Evolutionary conservation across 352 stramenopile species (phyloP), one percentile per base, ranked within the genome.

Genomic region (Aphanomyces astaci): DNA sequence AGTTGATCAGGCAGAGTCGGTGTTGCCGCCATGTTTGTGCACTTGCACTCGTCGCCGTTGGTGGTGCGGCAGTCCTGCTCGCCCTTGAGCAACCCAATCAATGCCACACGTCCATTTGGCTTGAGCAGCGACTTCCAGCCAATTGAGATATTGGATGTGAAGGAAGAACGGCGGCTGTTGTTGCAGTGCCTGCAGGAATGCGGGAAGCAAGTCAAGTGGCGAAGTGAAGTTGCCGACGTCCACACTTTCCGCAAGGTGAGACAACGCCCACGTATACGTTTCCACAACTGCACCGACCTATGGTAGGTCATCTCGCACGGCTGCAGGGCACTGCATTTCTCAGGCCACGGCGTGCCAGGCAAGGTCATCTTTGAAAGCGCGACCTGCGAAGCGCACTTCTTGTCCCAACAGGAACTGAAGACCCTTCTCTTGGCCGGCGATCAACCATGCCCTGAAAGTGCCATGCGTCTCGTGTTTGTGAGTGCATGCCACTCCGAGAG

Each of bases 401-500:
- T 94, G 19, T 89, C 83, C 19, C 82, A 94, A 68, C 73, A 89
- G 32, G 82, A 92, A 63, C 78, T 94, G 40, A 79, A 84, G 64
- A 82, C 89, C 17, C 68, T 92, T 63, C 70, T 94, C 25, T 75
- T 94, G 15, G 83, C 85, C 0, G 82, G 84, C 4, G 84, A 81
- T 31, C 56, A 72, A 51, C 46, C 40, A 1, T 65, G 28, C 4
- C 59, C 64, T 3, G 60, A 71, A 31, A 75, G 79, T 13, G 79
- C 81, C 0, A 79, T 92, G 65, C 73, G 90, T 62, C 76, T 97
- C 51, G 89, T 96, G 32, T 94, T 97, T 54, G 81, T 97, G 45
- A 96, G 83, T 72, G 87, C 90, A 22, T 97, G 90, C 63, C 84
- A 95, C 72, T 96, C 87, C 24, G 86, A 97, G 62, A 86, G 78